Evolutionary conservation across 371 early-diverging fungal species (phyloP), one percentile per base, ranked within the genome.

Genomic region (Circinella minor): DNA sequence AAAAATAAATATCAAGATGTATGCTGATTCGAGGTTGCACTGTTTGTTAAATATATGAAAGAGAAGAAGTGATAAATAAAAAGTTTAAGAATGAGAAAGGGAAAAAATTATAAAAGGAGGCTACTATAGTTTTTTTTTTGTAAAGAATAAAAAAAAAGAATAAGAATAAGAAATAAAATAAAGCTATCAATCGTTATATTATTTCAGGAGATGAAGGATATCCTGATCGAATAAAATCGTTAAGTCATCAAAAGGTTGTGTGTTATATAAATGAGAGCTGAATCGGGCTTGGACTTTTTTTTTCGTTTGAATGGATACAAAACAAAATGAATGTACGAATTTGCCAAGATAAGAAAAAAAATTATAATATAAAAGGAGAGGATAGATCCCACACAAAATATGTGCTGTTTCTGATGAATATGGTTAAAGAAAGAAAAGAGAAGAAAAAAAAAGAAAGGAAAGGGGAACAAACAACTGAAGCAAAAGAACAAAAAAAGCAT

Each of bases 181-280:
- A 34, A 68, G 55, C 36, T 67, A 67, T 68, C 20, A 20, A 57
- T 43, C 11, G 51, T 54, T 55, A 55, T 65, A 62, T 62, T 55
- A 66, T 57, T 66, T 66, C 67, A 66, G 67, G 67, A 66, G 67
- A 66, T 66, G 67, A 11, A 39, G 51, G 36, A 18, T 54, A 59
- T 59, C 67, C 67, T 59, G 67, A 57, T 66, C 67, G 37, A 66
- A 20, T 62, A 38, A 10, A 34, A 57, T 57, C 57, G 57, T 57
- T 9, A 57, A 34, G 34, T 57, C 57, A 57, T 57, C 65, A 65
- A 65, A 36, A 38, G 49, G 8, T 51, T 14, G 14, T 51, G 51
- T 17, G 3, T 7, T 51, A 15, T 14, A 13, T 36, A 36, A 51
- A 46, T n/a, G 48, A 48, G 65, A 51, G 48, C n/a, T 38, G 62